A percentile compares a stretch with the other conserved stretches of the same genome.
These are phyloP conservation scores for Bathelium albidoporum DNA, from an alignment of 495 filamentous ascomycete species.

Conservation along the genomic window DNA sequence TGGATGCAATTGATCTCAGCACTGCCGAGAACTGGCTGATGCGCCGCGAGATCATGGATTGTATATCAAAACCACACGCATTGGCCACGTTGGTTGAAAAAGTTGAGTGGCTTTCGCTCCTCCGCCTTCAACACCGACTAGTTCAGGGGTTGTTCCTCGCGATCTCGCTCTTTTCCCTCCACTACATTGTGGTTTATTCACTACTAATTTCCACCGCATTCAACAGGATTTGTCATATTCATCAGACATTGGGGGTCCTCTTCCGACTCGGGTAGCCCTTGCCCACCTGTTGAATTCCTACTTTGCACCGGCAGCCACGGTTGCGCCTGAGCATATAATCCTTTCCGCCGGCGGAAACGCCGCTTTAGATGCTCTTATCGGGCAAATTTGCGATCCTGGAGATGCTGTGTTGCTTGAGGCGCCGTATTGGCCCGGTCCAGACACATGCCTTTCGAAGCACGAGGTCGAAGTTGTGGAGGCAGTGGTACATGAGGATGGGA, in stretches of 20 bases:
- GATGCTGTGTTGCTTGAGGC: conserved; percentile 38
- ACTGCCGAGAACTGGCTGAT: not conserved
- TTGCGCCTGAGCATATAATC: conserved; percentile 30
- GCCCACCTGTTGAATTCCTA: conserved; percentile 33
- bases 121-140: too few species aligned
- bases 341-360: conserved; percentile 30
- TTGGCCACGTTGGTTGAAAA: too few species aligned
- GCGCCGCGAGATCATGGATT: not conserved
- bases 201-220: not conserved
- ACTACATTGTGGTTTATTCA: not conserved
- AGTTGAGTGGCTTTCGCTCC: too few species aligned
- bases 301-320: conserved; percentile 28
- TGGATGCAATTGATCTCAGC: not conserved
- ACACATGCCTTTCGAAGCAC: conserved; percentile 12
- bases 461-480: not conserved
- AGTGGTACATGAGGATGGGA: not conserved
- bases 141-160: too few species aligned
- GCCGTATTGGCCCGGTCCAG: conserved; percentile 28
- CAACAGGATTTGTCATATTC: conserved; percentile 30
- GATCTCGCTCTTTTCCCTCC: too few species aligned
- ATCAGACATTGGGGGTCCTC: conserved; percentile 22
- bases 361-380: conserved; percentile 33
- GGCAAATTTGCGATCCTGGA: conserved; percentile 35
- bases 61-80: too few species aligned
- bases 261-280: conserved; percentile 25